Base-by-base conservation (phyloP, 768 basidiomycete species). In the Lactarius akahatsu region DNA sequence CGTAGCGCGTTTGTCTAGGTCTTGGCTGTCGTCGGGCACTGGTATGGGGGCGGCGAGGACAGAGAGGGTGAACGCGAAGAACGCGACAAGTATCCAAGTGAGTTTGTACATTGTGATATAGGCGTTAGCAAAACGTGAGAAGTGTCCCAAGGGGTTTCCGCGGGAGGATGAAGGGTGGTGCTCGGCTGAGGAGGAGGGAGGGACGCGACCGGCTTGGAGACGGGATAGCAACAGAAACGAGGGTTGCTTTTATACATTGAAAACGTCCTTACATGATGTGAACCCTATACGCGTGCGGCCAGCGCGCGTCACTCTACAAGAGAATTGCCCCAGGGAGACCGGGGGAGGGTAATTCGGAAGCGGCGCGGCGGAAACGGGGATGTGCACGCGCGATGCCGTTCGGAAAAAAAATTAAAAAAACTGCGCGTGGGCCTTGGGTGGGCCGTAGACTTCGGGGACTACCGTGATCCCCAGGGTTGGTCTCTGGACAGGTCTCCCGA, bases 1-100 rank as follows among this genome's bases (percentile, higher is more conserved):
- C 0, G 83, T 81, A 50, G 77, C 70, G 61, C 89, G 82, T 74
- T 82, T 85, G 65, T 82, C 80, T 41, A 87, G 78, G 32, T 36
- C 54, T 7, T 76, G 71, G 36, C 70, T 63, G 15, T 73, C 73
- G 60, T 75, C 71, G 71, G 76, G 70, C 66, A 74, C 71, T 32
- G 81, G 77, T 10, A 84, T 70, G 32, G 86, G 85, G 9, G 82
- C 76, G 23, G 84, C 84, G 65, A 82, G 71, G 50, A 74, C 73
- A 59, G 79, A 68, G 64, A 82, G 70, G 66, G 83, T 55, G 69
- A 80, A 77, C 61, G 80, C 74, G 73, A 82, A 77, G 72, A 86
- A 69, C 34, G 79, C 72, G 66, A 75, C 63, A 61, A 81, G 63
- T 63, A 79, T 38, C 71, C 73, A 59, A 43, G 77, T 73, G 69